A percentile compares a stretch with the other conserved stretches of the same genome.
These are phyloP conservation scores for Leptoxyphium fumago DNA, from an alignment of 2,329 filamentous ascomycete species.

Conservation along the genomic window DNA sequence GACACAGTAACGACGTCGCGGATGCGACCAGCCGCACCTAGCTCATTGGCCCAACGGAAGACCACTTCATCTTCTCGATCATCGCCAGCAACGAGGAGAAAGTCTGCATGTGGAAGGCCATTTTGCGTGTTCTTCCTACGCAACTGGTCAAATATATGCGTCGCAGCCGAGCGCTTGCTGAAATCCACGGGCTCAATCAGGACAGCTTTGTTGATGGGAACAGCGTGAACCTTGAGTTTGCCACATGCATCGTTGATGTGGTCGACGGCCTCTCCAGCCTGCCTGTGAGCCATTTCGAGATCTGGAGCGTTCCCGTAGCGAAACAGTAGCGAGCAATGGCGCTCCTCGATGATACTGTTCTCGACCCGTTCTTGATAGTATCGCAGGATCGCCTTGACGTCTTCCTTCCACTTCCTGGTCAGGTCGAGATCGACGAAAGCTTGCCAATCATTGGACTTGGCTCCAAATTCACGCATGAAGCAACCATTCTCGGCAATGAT, in stretches of 20 bases:
- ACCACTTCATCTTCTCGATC: constrained; percentile 87
- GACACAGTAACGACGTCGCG: constrained; percentile 68
- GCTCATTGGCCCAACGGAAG: constrained; percentile 81
- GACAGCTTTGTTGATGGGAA: constrained; percentile 61
- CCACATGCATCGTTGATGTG: constrained; percentile 93
- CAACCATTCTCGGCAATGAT: constrained; percentile 92
- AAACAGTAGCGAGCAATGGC: constrained; percentile 83
- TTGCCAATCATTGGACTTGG: constrained; percentile 51
- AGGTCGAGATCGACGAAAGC: constrained; percentile 59
- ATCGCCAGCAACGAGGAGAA: constrained; percentile 79
- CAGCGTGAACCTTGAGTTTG: constrained; percentile 67
- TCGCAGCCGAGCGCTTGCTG: constrained; percentile 74
- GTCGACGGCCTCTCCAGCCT: constrained; percentile 78
- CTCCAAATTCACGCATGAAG: constrained; percentile 60
- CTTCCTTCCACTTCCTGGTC: constrained; percentile 66
- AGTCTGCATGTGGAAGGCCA: constrained; percentile 46
- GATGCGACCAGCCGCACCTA: constrained; percentile 39
- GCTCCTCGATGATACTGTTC: constrained; percentile 74
- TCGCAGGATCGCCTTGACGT: constrained; percentile 65
- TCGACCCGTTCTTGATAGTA: constrained; percentile 88
- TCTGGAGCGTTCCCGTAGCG: constrained; percentile 77
- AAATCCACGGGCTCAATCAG: constrained; percentile 74
- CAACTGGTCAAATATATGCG: constrained; percentile 49
- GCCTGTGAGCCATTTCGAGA: constrained; percentile 55
- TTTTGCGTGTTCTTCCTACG: constrained; percentile 17